A percentile compares a stretch with the other conserved stretches of the same genome.
Conservation (phyloP, 2,329 filamentous ascomycete species). For the Chlorencoelia australis region DNA sequence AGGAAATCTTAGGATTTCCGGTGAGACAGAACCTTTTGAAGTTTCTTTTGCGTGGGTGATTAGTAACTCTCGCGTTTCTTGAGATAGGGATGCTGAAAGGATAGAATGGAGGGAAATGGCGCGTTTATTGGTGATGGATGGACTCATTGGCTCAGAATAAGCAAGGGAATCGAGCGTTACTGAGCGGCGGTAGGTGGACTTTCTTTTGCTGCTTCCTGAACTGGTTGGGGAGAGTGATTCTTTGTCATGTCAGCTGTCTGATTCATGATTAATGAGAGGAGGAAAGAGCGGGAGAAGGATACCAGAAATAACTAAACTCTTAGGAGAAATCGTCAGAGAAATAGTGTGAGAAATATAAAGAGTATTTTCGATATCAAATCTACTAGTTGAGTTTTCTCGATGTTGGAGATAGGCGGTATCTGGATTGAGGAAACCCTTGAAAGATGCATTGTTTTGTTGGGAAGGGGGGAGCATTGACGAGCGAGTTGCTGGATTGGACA, state of each 20-base stretch:
- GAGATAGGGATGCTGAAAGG: constrained; percentile 5
- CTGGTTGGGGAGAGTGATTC: background rate
- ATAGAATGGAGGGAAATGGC: constrained; percentile 7
- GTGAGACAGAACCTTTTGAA: constrained; percentile 3
- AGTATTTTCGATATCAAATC: constrained; percentile 2
- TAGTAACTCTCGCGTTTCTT: constrained; percentile 4
- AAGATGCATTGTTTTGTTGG: too few relatives aligned
- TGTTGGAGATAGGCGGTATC: too few relatives aligned
- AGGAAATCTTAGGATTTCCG: constrained; percentile 31
- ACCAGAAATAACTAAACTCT: constrained; percentile 3
- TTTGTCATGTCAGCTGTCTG: background rate
- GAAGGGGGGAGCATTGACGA: too few relatives aligned
- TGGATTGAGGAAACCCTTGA: too few relatives aligned
- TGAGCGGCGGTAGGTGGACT: constrained; percentile 4
- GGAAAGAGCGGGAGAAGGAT: too few relatives aligned
- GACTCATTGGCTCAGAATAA: constrained; percentile 4
- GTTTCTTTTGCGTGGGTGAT: constrained; percentile 5
- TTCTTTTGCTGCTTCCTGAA: background rate
- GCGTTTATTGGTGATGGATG: background rate
- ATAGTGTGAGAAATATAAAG: constrained; percentile 2
- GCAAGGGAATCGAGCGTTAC: constrained; percentile 3
- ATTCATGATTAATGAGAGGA: background rate
- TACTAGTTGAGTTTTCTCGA: too few relatives aligned
- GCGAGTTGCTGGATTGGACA: too few relatives aligned
- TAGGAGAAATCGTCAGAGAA: constrained; percentile 2